Base-by-base conservation (phyloP, 176 grass and related monocot species). In the Oropetium thomaeum region DNA sequence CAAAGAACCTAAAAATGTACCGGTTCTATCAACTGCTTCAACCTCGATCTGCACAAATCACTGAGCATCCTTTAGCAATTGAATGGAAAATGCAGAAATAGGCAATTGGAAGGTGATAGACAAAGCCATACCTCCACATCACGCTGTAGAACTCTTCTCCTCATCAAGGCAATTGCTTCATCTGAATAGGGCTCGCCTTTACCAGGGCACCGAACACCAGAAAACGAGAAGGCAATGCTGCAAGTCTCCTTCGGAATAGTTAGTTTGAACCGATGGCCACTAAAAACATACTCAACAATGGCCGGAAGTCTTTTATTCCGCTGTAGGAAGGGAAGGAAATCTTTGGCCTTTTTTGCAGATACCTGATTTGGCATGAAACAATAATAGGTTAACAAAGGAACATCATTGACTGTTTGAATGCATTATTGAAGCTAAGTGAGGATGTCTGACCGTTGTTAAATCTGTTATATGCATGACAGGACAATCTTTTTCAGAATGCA, bases 121-220 rank as follows among this genome's bases (percentile, higher is more conserved):
- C 8, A 74, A 58, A 35, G 26, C 32, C 39, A 45, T 79, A 96
- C 89, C 85, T 99, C 96, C 71, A 99, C 96, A 80, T 99, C 92
- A 22, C 87, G 89, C 38, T 99, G 96, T 26, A 99, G 62, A 61
- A 99, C 80, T 71, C 83, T 95, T 47, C 92, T 89, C 82, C 96
- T 95, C 89, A 95, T 99, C 73, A 99, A 92, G 55, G 96, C 86
- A 99, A 99, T 93, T 57, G 96, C 89, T 83, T 95, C 96, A 68
- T 86, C 85, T 57, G 96, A 92, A 84, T 87, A 92, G 29, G 96
- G 92, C 69, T 95, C 92, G 32, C 87, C 87, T 76, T 79, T 88
- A 74, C 81, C 89, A 86, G 96, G 92, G 69, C 91, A 93, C 20
- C 96, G 88, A 81, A 99, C 96, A 66, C 96, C 91, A 70, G 96